Conservation (phyloP, 2,329 filamentous ascomycete genomes). For the Herpotrichia juniperi region DNA sequence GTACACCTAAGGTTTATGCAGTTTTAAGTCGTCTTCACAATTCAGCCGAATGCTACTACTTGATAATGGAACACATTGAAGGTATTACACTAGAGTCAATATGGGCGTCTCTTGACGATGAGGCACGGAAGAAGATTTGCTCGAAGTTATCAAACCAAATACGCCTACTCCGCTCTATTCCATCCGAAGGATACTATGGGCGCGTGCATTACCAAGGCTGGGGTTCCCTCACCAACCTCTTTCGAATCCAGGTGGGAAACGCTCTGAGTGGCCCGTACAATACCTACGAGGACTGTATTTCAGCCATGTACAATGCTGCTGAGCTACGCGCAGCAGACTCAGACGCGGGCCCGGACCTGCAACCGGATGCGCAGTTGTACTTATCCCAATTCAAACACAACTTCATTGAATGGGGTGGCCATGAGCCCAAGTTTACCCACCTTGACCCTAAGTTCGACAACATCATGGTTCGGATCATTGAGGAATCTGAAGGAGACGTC, state of each 20-base stretch:
- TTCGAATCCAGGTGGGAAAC: background rate
- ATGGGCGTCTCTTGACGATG: background rate
- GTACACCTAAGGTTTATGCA: constrained; percentile 8
- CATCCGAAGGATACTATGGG: constrained; percentile 10
- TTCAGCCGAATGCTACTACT: background rate
- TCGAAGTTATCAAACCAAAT: constrained; percentile 4
- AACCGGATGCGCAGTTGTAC: background rate
- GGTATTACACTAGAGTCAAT: background rate
- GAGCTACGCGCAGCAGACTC: background rate
- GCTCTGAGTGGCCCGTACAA: constrained; percentile 4
- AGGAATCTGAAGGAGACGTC: background rate
- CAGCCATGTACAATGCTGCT: constrained; percentile 1
- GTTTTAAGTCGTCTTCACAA: background rate
- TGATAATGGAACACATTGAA: constrained; percentile 7
- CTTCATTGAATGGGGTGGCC: background rate
- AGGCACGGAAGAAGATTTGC: constrained; percentile 1
- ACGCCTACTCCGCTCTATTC: constrained; percentile 4
- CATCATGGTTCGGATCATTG: constrained; percentile 5
- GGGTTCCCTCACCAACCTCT: background rate
- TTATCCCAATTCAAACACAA: constrained; percentile 5
- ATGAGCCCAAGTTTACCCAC: constrained; percentile 6
- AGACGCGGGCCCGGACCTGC: background rate
- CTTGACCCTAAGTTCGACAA: constrained; percentile 6
- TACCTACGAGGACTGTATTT: constrained; percentile 6
- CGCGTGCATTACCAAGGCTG: constrained; percentile 7